Conservation (phyloP, 1,284 basidiomycete genomes). For the Boletus smithii region DNA sequence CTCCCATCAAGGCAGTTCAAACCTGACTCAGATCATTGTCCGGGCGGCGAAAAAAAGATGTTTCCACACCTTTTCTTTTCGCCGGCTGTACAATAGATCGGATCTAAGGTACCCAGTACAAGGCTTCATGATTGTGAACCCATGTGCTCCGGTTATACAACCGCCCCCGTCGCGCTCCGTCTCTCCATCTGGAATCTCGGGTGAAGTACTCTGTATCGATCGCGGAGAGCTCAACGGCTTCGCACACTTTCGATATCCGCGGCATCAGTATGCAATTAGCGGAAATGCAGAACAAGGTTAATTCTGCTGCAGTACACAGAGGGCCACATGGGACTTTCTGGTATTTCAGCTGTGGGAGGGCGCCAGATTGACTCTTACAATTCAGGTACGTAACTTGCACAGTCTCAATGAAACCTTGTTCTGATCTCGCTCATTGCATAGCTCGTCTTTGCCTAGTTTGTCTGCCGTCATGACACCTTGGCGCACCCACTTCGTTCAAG, state of each 20-base stretch:
- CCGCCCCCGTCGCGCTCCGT: conserved; percentile 26
- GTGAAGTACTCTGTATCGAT: conserved; percentile 2
- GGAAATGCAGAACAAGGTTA: not conserved
- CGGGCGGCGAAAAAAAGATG: conserved; percentile 8
- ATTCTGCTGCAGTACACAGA: not conserved
- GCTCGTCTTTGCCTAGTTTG: conserved; percentile 1
- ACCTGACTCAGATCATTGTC: conserved; percentile 16
- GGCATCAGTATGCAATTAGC: conserved; percentile 3
- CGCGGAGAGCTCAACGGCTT: conserved; percentile 1
- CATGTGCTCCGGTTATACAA: conserved; percentile 3
- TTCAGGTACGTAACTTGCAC: conserved; percentile 1
- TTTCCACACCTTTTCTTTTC: not conserved
- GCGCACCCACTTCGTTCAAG: not conserved
- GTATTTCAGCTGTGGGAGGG: not conserved
- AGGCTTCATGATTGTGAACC: conserved; percentile 5
- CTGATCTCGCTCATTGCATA: not conserved
- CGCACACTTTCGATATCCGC: conserved; percentile 9
- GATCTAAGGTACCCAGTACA: conserved; percentile 17
- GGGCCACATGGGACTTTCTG: not conserved
- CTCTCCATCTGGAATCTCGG: conserved; percentile 1
- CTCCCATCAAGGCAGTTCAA: conserved; percentile 2
- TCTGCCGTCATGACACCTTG: conserved; percentile 9
- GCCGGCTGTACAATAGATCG: conserved; percentile 11
- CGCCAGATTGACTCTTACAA: not conserved
- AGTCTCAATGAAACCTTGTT: not conserved